A percentile compares a stretch with the other conserved stretches of the same genome.
Evolutionary conservation across 371 early-diverging fungal genomes (phyloP).

Genomic region (Zopfochytrium polystomum): DNA sequence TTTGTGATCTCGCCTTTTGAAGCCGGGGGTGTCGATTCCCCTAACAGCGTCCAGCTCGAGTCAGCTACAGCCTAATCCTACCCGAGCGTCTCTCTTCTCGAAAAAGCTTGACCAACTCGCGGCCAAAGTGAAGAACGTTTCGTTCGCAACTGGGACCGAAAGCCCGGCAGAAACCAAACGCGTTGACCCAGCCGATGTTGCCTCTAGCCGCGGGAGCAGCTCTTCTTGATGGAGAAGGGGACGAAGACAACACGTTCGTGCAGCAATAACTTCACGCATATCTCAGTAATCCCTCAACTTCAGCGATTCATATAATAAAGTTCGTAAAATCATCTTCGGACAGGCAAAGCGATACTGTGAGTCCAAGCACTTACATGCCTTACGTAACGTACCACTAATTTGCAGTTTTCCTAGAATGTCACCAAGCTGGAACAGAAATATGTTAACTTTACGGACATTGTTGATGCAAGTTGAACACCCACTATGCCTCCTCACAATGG

Average conservation of each 20-base stretch:
- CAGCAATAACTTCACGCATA: neutral
- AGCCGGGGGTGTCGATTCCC: neutral
- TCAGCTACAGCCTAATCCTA: neutral
- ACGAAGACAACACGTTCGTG: slow-evolving; percentile 27
- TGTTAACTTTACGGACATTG: slow-evolving; percentile 42
- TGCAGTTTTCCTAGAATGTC: slow-evolving; percentile 24
- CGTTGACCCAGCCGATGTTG: no score
- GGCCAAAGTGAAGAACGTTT: neutral
- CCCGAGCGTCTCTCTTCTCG: neutral
- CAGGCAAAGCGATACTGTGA: slow-evolving; percentile 38
- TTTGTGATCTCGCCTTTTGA: neutral
- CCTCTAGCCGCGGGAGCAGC: no score
- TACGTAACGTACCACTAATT: neutral
- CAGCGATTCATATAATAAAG: slow-evolving; percentile 40
- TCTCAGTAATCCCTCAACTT: neutral
- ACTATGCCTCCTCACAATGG: no score
- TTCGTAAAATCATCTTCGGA: slow-evolving; percentile 36
- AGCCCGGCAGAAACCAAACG: slow-evolving; percentile 5
- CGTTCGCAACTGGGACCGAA: slow-evolving; percentile 3
- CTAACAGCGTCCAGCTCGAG: neutral
- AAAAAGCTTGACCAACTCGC: neutral
- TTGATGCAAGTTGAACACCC: no score
- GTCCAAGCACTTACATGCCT: neutral
- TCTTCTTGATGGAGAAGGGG: slow-evolving; percentile 15
- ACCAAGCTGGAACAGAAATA: slow-evolving; percentile 32